These are phyloP conservation scores for Phylloporus sp. DNA, from an alignment of 1,284 basidiomycete species.

Conservation along the genomic window DNA sequence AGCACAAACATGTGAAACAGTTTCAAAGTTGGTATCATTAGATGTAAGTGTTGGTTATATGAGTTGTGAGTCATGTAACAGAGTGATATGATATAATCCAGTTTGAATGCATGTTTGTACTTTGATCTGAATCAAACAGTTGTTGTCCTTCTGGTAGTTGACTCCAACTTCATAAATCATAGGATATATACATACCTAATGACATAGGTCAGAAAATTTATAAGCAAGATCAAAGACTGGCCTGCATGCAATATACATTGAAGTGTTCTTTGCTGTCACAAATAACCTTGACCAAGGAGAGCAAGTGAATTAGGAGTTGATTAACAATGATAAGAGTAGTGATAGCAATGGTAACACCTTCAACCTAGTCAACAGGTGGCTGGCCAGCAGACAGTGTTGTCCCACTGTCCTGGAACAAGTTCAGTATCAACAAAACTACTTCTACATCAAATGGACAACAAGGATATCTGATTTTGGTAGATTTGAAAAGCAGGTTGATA, in stretches of 20 bases:
- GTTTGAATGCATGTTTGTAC: no score
- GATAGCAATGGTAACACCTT: constrained; percentile 96
- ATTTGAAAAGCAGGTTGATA: constrained; percentile 70
- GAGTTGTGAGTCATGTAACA: no score
- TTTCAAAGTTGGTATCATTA: constrained; percentile 88
- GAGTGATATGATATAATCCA: no score
- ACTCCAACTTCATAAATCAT: no score
- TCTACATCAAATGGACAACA: no score
- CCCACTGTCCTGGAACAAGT: constrained; percentile 93
- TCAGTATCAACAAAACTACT: constrained; percentile 92
- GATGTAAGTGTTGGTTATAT: constrained; percentile 89
- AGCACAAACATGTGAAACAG: constrained; percentile 96
- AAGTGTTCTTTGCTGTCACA: constrained; percentile 81
- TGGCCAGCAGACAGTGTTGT: constrained; percentile 59
- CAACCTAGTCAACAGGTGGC: constrained; percentile 93
- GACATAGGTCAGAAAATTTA: no score
- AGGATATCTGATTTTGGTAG: constrained; percentile 41
- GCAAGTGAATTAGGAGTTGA: constrained; percentile 14
- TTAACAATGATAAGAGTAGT: constrained; percentile 84
- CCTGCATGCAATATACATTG: no score
- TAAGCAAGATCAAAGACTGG: no score
- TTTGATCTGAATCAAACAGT: no score
- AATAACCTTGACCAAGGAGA: constrained; percentile 76
- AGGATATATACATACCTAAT: no score
- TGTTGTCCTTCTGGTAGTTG: no score